Conservation (phyloP, 2,329 filamentous ascomycete genomes). For the Huntiella abstrusa region DNA sequence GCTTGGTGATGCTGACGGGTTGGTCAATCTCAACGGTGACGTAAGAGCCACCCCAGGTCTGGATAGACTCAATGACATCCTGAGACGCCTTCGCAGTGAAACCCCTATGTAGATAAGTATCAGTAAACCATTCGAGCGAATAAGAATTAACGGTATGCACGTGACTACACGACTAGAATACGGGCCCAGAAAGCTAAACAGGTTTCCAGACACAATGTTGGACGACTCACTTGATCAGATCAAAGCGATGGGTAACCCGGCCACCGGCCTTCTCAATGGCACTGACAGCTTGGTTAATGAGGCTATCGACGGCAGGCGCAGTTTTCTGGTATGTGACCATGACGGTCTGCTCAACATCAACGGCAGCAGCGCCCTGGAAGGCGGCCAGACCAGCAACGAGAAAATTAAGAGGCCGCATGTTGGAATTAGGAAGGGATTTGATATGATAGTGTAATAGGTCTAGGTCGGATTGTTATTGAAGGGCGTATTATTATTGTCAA, state of each 20-base stretch:
- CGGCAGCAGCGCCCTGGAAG: slow-evolving; percentile 38
- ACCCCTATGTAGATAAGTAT: slow-evolving; percentile 31
- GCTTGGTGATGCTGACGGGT: slow-evolving; percentile 31
- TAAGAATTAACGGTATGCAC: too few species aligned
- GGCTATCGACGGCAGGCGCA: slow-evolving; percentile 40
- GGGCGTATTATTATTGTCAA: too few species aligned
- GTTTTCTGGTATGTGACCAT: slow-evolving; percentile 62
- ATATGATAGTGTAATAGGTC: not conserved
- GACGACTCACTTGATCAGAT: slow-evolving; percentile 42
- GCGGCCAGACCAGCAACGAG: slow-evolving; percentile 37
- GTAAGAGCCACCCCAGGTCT: slow-evolving; percentile 35
- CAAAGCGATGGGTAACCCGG: slow-evolving; percentile 61
- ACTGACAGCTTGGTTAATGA: slow-evolving; percentile 54
- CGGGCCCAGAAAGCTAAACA: not conserved
- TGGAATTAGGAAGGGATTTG: slow-evolving; percentile 14
- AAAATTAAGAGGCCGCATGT: slow-evolving; percentile 44
- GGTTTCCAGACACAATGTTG: not conserved
- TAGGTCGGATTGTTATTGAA: too few species aligned
- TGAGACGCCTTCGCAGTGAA: slow-evolving; percentile 59
- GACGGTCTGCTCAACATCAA: slow-evolving; percentile 52
- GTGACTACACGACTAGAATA: too few species aligned
- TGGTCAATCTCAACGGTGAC: slow-evolving; percentile 57
- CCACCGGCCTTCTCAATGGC: slow-evolving; percentile 53
- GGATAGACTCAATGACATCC: slow-evolving; percentile 48
- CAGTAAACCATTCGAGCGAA: too few species aligned